Conservation (phyloP, 768 basidiomycete species). For the Naganishia onofrii region DNA sequence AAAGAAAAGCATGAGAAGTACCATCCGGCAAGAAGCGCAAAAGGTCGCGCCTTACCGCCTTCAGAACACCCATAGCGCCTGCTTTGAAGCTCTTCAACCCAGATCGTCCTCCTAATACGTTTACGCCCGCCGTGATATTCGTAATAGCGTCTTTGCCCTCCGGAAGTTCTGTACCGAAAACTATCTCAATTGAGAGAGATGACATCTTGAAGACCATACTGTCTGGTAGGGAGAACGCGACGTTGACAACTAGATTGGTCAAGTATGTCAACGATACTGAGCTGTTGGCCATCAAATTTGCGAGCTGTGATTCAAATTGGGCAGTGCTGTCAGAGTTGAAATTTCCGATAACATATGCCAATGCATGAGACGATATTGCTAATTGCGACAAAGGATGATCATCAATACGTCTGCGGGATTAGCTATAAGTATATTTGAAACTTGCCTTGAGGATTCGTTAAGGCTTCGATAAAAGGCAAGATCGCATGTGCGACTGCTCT, state of each 20-base stretch:
- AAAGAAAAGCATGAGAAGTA: neutral
- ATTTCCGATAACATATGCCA: constrained; percentile 33
- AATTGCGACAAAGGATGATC: constrained; percentile 5
- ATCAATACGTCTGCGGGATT: constrained; percentile 47
- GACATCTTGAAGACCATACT: constrained; percentile 85
- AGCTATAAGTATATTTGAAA: neutral
- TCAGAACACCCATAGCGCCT: constrained; percentile 76
- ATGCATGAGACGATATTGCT: constrained; percentile 3
- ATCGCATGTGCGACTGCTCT: constrained; percentile 74
- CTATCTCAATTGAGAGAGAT: constrained; percentile 89
- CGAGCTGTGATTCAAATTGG: neutral
- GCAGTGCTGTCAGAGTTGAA: neutral
- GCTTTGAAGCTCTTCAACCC: constrained; percentile 78
- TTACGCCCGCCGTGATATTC: constrained; percentile 60
- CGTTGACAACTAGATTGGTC: constrained; percentile 68
- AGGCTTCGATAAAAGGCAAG: constrained; percentile 76
- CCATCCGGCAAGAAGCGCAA: neutral
- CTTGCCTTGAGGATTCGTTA: constrained; percentile 30
- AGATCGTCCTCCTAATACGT: constrained; percentile 65
- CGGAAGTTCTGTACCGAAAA: constrained; percentile 76
- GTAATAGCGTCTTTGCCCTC: constrained; percentile 60
- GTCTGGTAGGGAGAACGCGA: constrained; percentile 75
- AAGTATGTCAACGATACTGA: constrained; percentile 53
- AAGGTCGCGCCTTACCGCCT: constrained; percentile 64
- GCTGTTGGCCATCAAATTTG: neutral